Conservation (phyloP, 495 filamentous ascomycete genomes). For the Penicillium riverlandense region DNA sequence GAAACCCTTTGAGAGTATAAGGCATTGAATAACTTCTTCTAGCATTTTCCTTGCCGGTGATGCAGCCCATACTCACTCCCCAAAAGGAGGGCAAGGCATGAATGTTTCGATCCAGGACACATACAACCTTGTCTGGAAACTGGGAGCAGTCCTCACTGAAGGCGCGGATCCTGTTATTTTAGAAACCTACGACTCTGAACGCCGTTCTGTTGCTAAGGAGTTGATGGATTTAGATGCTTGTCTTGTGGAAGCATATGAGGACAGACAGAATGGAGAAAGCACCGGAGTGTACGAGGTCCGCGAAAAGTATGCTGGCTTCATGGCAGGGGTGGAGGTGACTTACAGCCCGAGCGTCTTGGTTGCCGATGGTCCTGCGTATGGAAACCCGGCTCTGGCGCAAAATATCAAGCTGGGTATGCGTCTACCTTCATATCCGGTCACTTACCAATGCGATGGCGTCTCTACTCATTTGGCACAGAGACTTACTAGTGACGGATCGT, state of each 20-base stretch:
- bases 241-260: constrained; percentile 10
- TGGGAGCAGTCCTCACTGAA: constrained; percentile 29
- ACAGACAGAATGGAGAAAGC: neutral
- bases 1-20: neutral
- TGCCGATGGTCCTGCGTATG: constrained; percentile 3
- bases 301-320: constrained; percentile 10
- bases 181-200: constrained; percentile 22
- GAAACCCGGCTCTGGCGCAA: constrained; percentile 18
- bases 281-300: constrained; percentile 4
- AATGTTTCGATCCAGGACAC: constrained; percentile 48
- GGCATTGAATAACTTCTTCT: constrained; percentile 3
- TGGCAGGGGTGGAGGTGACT: constrained; percentile 12
- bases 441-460: constrained; percentile 51
- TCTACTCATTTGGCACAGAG: constrained; percentile 45
- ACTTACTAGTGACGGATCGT: constrained; percentile 47
- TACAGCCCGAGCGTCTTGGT: constrained; percentile 12
- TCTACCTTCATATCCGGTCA: constrained; percentile 48
- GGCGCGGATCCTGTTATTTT: constrained; percentile 21
- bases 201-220: constrained; percentile 20
- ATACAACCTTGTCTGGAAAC: constrained; percentile 47
- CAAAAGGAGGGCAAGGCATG: constrained; percentile 45
- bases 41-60: constrained; percentile 44
- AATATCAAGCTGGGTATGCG: constrained; percentile 48
- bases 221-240: constrained; percentile 8
- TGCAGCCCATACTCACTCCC: constrained; percentile 44